These are phyloP conservation scores for Cladosporium sp. DNA, from an alignment of 2,329 filamentous ascomycete genomes.

Conservation along the genomic window DNA sequence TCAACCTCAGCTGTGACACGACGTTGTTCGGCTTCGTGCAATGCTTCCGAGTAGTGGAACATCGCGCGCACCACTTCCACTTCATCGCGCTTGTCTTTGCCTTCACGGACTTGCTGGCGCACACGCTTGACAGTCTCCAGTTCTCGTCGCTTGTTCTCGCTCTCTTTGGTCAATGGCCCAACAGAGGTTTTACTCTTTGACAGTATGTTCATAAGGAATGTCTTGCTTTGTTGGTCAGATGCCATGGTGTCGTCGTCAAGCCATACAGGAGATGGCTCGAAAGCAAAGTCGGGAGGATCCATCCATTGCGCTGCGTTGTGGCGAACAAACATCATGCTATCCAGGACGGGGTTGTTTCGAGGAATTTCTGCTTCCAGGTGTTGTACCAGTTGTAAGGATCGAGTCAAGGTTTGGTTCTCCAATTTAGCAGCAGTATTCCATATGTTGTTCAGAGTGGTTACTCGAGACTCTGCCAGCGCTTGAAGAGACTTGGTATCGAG, in stretches of 20 bases:
- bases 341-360: conserved; percentile 80
- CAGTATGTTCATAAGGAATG: conserved; percentile 87
- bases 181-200: conserved; percentile 84
- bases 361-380: conserved; percentile 76
- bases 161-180: conserved; percentile 73
- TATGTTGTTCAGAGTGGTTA: conserved; percentile 74
- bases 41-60: conserved; percentile 76
- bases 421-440: conserved; percentile 79
- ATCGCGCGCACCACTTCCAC: conserved; percentile 78
- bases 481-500: conserved; percentile 61
- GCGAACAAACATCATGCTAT: conserved; percentile 96
- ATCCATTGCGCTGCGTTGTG: conserved; percentile 82
- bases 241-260: conserved; percentile 87
- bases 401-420: conserved; percentile 72
- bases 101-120: conserved; percentile 73
- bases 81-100: conserved; percentile 84
- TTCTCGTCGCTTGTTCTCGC: conserved; percentile 80
- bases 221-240: conserved; percentile 78
- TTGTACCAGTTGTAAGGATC: conserved; percentile 67
- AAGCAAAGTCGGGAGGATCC: conserved; percentile 77
- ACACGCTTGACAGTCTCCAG: conserved; percentile 72
- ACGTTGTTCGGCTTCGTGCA: conserved; percentile 80
- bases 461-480: conserved; percentile 86
- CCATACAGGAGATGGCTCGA: conserved; percentile 96
- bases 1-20: conserved; percentile 88